Conservation (phyloP, 2,329 filamentous ascomycete genomes). For the Hymenotorrendiella dingleyae region DNA sequence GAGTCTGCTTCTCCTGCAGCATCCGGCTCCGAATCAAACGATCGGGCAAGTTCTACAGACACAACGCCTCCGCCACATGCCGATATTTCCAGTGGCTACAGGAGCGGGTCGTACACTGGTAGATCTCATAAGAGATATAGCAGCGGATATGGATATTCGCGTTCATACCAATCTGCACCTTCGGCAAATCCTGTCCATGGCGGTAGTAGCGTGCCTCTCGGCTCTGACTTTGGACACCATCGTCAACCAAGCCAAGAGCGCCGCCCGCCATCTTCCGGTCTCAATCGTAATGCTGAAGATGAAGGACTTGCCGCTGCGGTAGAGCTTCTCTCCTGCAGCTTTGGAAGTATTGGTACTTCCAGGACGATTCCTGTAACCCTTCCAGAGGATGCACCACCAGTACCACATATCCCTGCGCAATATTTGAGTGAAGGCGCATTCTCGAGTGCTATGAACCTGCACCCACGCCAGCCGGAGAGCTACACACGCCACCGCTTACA, state of each 20-base stretch:
- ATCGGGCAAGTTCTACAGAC: conserved; percentile 77
- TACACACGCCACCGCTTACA: conserved; percentile 53
- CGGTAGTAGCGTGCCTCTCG: conserved; percentile 46
- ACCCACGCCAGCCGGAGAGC: conserved; percentile 57
- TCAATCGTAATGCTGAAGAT: conserved; percentile 73
- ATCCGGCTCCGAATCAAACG: conserved; percentile 73
- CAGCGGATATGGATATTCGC: conserved; percentile 55
- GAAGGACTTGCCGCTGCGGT: conserved; percentile 83
- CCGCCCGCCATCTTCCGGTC: conserved; percentile 74
- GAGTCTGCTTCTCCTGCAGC: conserved; percentile 78
- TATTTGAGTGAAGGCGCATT: conserved; percentile 62
- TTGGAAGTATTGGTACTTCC: conserved; percentile 57
- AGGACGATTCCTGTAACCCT: conserved; percentile 59
- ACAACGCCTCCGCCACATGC: conserved; percentile 84
- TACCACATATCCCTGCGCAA: conserved; percentile 77
- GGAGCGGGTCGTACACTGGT: conserved; percentile 29
- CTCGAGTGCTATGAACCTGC: conserved; percentile 44
- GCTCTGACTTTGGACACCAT: conserved; percentile 40
- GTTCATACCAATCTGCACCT: conserved; percentile 72
- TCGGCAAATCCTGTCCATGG: conserved; percentile 46
- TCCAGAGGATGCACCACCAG: conserved; percentile 72
- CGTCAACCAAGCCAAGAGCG: conserved; percentile 71
- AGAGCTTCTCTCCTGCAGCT: conserved; percentile 84
- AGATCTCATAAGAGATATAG: conserved; percentile 53
- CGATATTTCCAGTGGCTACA: conserved; percentile 45